Evolutionary conservation across 2,329 filamentous ascomycete species (phyloP).

Genomic region (Colletotrichum coccodes): DNA sequence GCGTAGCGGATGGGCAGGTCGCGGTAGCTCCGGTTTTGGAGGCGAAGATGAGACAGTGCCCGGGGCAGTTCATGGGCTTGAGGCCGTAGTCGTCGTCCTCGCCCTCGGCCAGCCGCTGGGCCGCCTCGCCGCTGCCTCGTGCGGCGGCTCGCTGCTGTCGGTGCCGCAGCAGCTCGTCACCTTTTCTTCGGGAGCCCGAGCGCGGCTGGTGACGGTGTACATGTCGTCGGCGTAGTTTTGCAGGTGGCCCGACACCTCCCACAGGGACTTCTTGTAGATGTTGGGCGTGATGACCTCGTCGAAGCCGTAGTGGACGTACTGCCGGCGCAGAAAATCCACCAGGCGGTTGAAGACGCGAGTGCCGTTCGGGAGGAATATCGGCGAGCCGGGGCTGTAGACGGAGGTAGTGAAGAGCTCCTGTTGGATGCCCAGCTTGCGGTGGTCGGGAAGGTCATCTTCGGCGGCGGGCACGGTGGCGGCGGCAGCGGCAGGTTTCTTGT

Average conservation of each 20-base stretch:
- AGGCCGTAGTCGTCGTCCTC: slow-evolving; percentile 81
- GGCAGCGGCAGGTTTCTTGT: slow-evolving; percentile 8
- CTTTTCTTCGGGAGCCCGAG: slow-evolving; percentile 35
- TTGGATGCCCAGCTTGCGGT: slow-evolving; percentile 68
- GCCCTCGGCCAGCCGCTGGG: slow-evolving; percentile 46
- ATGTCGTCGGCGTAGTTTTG: slow-evolving; percentile 93
- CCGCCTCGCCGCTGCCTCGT: slow-evolving; percentile 31
- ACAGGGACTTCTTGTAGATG: slow-evolving; percentile 89
- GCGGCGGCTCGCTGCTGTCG: slow-evolving; percentile 36
- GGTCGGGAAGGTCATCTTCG: slow-evolving; percentile 55
- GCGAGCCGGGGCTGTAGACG: slow-evolving; percentile 84
- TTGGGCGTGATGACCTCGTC: slow-evolving; percentile 90
- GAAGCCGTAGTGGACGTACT: slow-evolving; percentile 87
- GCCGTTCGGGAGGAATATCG: slow-evolving; percentile 85
- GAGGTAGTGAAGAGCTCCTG: slow-evolving; percentile 86
- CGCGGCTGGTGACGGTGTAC: slow-evolving; percentile 78
- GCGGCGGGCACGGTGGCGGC: background rate
- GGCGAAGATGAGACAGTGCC: slow-evolving; percentile 86
- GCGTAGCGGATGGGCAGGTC: slow-evolving; percentile 87
- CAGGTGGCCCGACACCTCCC: slow-evolving; percentile 87
- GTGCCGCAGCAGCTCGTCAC: slow-evolving; percentile 42
- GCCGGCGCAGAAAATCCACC: slow-evolving; percentile 81
- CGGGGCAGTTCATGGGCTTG: slow-evolving; percentile 95
- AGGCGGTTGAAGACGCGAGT: slow-evolving; percentile 86
- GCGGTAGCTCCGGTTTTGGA: slow-evolving; percentile 79